Evolutionary conservation across 2,329 filamentous ascomycete species (phyloP), one percentile per base, ranked within the genome.

Genomic region (Fusarium ramigenum): DNA sequence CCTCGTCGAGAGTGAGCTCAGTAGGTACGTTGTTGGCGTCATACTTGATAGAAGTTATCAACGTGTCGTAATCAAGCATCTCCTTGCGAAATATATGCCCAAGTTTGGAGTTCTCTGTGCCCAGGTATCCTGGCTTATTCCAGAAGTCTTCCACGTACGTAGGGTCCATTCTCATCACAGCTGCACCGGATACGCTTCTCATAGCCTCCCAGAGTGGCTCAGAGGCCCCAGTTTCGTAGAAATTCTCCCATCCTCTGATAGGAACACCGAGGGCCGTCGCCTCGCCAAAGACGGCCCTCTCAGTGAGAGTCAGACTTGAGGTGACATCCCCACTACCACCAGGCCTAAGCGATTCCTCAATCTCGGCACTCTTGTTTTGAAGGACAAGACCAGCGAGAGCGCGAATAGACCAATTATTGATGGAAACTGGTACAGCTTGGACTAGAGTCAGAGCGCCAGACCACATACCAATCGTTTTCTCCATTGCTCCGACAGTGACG

Each of bases 11-110:
- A 2, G 5, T 23, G 11, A 50, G 21, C 16, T 23, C 16, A 4
- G 10, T 4, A 7, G 21, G 30, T 2, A 10, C 0, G 0, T 19
- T 3, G 9, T 14, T 23, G 16, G 5, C 4, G 4, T 19, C 47
- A 2, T 2, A 0, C 10, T 1, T 4, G 2, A 34, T 23, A 9
- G 15, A 50, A 2, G 3, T 34, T 7, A 50, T 34, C 1, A 5
- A 9, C 0, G 47, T 19, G 3, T 34, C 3, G 11, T 50, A 50
- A 2, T 34, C 30, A 5, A 50, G 21, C 30, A 34, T 19, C 5
- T 34, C 47, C 16, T 14, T 6, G 0, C 47, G 30, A 1, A 50
- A 9, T 0, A 50, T 50, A 0, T 23, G 5, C 0, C 47, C 47
- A 2, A 50, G 30, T 0, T 4, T 9, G 0, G 47, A 34, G 0